phyloP scores from a whole-genome alignment of 2,329 filamentous ascomycete genomes.

The Exophiala sideris region DNA sequence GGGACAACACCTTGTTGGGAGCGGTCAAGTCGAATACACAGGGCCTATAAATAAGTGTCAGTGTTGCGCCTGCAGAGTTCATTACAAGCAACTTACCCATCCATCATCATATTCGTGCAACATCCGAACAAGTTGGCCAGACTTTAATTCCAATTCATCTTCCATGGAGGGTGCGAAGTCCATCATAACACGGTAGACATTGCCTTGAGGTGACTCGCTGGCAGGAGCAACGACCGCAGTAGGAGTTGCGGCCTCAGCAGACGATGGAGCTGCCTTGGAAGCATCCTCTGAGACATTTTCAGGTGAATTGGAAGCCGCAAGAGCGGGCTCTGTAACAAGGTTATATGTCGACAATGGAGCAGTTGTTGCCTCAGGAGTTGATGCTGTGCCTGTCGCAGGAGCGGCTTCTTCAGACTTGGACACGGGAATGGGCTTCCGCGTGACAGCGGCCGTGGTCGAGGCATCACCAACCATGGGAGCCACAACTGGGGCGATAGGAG shows the following conservation, averaged over 20 bases:
- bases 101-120: conserved; percentile 97
- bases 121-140: conserved; percentile 80
- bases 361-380: conserved; percentile 18
- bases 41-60: conserved; percentile 58
- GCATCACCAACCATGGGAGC: conserved; percentile 39
- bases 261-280: conserved; percentile 48
- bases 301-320: conserved; percentile 48
- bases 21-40: conserved; percentile 86
- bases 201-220: conserved; percentile 48
- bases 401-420: conserved; percentile 25
- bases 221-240: conserved; percentile 49
- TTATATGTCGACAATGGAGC: conserved; percentile 43
- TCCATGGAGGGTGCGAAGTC: conserved; percentile 91
- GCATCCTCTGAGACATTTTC: conserved; percentile 26
- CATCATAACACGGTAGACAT: conserved; percentile 88
- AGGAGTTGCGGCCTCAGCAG: conserved; percentile 28
- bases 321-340: conserved; percentile 64
- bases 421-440: conserved; percentile 22
- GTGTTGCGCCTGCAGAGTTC: conserved; percentile 21
- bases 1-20: conserved; percentile 91
- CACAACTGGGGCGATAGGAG: conserved; percentile 41
- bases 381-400: conserved; percentile 18
- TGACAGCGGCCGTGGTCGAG: conserved; percentile 41
- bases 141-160: conserved; percentile 78
- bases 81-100: conserved; percentile 65